Conservation (phyloP, 2,329 filamentous ascomycete species). For the Akanthomyces muscarius region DNA sequence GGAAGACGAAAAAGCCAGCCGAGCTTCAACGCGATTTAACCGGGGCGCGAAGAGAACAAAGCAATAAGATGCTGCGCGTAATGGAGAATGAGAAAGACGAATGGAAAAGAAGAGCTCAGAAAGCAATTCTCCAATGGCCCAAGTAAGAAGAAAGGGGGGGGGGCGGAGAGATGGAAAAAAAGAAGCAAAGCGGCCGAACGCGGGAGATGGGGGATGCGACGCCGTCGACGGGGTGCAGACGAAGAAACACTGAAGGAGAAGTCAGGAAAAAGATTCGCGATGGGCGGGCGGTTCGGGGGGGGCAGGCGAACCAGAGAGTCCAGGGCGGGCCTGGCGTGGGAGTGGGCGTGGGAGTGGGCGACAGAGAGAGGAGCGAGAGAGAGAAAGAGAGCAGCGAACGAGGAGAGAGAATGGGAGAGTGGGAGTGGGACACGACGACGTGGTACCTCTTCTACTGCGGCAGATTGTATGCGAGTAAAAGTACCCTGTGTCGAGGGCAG, state of each 20-base stretch:
- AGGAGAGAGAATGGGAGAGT: no score
- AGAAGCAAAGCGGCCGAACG: conserved; percentile 14
- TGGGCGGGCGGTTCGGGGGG: conserved; percentile 1
- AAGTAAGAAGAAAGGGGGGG: neutral
- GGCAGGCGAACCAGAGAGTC: conserved; percentile 4
- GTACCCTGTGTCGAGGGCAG: neutral
- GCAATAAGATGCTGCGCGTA: neutral
- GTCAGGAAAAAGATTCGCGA: conserved; percentile 14
- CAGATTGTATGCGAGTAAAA: neutral
- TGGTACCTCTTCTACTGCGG: neutral
- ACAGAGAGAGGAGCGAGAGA: neutral
- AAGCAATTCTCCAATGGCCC: conserved; percentile 1
- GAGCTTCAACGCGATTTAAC: conserved; percentile 9
- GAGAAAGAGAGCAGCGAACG: neutral
- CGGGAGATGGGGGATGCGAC: conserved; percentile 14
- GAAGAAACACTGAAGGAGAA: conserved; percentile 3
- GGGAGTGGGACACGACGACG: neutral
- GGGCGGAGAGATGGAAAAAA: conserved; percentile 14
- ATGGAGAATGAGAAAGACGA: neutral
- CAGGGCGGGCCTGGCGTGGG: neutral
- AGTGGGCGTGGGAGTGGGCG: neutral
- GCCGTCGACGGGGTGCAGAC: conserved; percentile 1
- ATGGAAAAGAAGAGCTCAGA: conserved; percentile 2
- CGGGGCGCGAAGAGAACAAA: neutral
- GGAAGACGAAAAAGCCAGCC: neutral